Evolutionary conservation across 257 asterid species (phyloP), one percentile per base, ranked within the genome.

Genomic region (Rehmannia glutinosa): DNA sequence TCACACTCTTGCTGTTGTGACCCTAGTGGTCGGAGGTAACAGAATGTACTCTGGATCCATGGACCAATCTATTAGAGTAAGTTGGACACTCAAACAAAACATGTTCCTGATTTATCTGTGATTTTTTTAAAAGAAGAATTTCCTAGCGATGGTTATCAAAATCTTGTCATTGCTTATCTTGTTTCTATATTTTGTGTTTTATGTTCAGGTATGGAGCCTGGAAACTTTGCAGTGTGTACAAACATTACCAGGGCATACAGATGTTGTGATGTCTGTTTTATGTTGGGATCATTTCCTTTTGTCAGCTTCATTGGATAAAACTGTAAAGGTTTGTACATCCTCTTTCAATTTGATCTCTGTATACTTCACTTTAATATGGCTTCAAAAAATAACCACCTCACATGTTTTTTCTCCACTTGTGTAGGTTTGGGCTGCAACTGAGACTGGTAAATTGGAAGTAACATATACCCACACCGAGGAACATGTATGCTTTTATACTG

Each of bases 201-300:
- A 49, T 65, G 35, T 80, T 80, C 64, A 94, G 99, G 96, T 92
- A 39, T 94, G 99, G 99, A 84, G 83, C 81, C 92, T 94, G 59
- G 99, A 94, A 69, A 85, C 82, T 7, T 75, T 94, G 87, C 95
- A 89, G 83, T 94, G 99, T 47, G 15, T 89, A 39, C 99, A 91
- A 66, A 83, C 90, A 64, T 64, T 94, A 78, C 60, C 96, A 7
- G 96, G 82, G 65, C 99, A 94, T 70, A 76, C 87, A 9, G 77
- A 75, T 78, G 98, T 86, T 61, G 99, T 94, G 69, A 94, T 92
- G 97, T 94, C 98, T 65, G 86, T 94, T 82, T 81, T 94, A 66
- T 91, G 99, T 54, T 94, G 99, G 99, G 99, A 94, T 71, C 96
- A 89, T 69, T 94, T 94, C 82, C 98, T 94, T 62, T 79, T 94